Evolutionary conservation across 257 asterid genomes (phyloP), one percentile per base, ranked within the genome.

Genomic region (Nicotiana knightiana): DNA sequence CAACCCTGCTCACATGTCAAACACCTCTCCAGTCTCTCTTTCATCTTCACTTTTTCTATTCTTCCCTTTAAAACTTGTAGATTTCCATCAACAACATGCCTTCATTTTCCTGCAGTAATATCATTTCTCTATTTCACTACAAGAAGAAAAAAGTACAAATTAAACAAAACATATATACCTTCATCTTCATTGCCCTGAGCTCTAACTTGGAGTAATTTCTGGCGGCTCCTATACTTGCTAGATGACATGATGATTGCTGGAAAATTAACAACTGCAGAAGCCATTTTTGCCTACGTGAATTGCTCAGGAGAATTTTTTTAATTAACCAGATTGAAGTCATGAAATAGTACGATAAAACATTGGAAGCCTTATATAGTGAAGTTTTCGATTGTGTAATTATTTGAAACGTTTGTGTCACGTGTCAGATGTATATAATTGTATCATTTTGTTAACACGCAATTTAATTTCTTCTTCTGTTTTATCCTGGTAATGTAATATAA

Each of bases 11-110:
- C 84, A 18, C 78, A 67, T 18, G 9, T 17, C 24, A 86, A 82
- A 46, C 93, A 84, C 46, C 87, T 88, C 57, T 88, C 91, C 7
- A 90, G 64, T 76, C 85, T 82, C 84, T 90, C 93, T 80, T 82
- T 90, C 0, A 65, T 85, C 82, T 82, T 85, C n/a, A 92, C 81
- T 46, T 84, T 88, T 76, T 86, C 89, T 62, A 93, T 85, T 64
- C 93, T 93, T 68, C 78, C 83, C 85, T 77, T 88, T 80, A 93
- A 71, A 4, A 89, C 75, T 35, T 71, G n/a, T 79, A 93, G 6
- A 83, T 87, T 89, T 39, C 82, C 81, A 35, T 93, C 96, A 33
- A 88, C 91, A 4, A 83, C 66, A 37, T 85, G 81, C 6, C 84
- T 78, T 76, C 89, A 84, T 83, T 82, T 84, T 65, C 90, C 96